phyloP scores from a whole-genome alignment of 305 asterid species.

The Fraxinus velutina region DNA sequence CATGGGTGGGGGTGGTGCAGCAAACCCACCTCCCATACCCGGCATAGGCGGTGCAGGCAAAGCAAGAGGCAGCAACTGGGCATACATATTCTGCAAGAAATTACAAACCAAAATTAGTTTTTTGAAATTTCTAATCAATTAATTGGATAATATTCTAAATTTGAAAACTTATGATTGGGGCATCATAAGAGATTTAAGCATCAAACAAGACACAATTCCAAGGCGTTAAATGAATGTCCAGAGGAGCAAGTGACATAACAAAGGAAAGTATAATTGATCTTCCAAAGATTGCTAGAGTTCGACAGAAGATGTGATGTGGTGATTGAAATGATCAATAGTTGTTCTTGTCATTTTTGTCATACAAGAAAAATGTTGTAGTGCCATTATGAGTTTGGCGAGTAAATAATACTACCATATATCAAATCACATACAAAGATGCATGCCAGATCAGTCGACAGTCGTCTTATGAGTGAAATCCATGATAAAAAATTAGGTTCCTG shows the following conservation, averaged over 20 bases:
- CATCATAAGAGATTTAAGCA: background rate
- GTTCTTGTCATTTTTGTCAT: background rate
- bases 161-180: background rate
- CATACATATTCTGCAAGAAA: conserved; percentile 78
- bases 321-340: background rate
- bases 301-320: background rate
- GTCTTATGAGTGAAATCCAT: background rate
- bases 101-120: background rate
- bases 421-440: background rate
- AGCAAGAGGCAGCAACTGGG: conserved; percentile 80
- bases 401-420: background rate
- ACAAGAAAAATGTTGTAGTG: background rate
- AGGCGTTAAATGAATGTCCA: background rate
- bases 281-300: background rate
- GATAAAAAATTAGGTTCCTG: background rate
- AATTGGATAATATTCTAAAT: background rate
- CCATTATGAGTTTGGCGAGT: background rate
- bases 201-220: background rate
- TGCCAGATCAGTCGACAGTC: background rate
- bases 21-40: conserved; percentile 65
- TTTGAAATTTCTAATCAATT: background rate
- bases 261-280: background rate
- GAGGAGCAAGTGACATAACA: background rate
- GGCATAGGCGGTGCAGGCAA: conserved; percentile 85
- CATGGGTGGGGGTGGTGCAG: conserved; percentile 59